phyloP scores from a whole-genome alignment of 495 filamentous ascomycete species.

The Lasiosphaeriaceae sp. region DNA sequence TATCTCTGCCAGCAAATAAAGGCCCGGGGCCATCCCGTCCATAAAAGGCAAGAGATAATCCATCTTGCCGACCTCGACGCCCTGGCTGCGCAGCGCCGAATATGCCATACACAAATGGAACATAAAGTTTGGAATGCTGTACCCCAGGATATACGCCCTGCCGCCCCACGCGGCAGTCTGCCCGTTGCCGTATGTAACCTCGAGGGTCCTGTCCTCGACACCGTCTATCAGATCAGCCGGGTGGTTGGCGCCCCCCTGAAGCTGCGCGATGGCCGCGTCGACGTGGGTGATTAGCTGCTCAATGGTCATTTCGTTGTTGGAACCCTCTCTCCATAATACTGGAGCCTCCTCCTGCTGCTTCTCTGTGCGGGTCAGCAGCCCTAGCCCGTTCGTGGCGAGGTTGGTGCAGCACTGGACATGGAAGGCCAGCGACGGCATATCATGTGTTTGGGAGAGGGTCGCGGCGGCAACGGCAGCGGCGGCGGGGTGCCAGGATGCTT shows the following conservation, averaged over 20 bases:
- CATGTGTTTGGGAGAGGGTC: background rate
- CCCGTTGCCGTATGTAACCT: constrained; percentile 2
- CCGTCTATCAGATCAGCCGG: background rate
- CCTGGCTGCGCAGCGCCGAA: constrained; percentile 1
- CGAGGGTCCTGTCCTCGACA: background rate
- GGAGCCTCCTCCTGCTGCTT: background rate
- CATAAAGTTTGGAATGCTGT: constrained; percentile 2
- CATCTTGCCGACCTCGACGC: constrained; percentile 8
- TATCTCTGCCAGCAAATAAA: too few relatives aligned
- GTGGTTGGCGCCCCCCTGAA: background rate
- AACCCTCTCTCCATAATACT: background rate
- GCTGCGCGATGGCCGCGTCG: background rate
- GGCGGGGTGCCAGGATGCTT: background rate
- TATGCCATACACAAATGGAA: constrained; percentile 10
- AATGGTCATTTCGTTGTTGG: background rate
- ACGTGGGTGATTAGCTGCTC: constrained; percentile 1
- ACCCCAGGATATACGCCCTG: constrained; percentile 1
- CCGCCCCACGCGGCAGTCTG: constrained; percentile 3
- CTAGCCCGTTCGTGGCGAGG: background rate
- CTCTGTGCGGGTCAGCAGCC: background rate
- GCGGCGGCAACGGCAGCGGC: background rate
- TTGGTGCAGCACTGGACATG: background rate
- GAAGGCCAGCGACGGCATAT: constrained; percentile 1
- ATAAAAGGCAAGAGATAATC: constrained; percentile 7
- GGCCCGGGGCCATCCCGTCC: background rate